Percentiles rank a stretch among this genome's conserved stretches.
These are phyloP conservation scores for Leptographium radiaticola DNA, from an alignment of 2,329 filamentous ascomycete genomes.

Conservation along the genomic window DNA sequence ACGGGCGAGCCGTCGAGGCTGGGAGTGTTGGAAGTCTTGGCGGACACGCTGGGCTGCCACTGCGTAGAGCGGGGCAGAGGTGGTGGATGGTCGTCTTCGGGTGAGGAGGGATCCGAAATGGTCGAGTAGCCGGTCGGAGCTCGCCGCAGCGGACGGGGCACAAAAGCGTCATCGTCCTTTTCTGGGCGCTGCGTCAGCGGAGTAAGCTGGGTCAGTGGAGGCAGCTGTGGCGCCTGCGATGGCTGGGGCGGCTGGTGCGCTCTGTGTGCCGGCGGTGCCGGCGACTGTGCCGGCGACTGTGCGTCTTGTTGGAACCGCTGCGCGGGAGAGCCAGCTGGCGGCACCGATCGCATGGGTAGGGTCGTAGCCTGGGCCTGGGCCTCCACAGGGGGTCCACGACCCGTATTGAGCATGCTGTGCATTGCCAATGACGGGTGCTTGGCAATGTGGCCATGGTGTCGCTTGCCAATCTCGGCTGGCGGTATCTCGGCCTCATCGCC, in stretches of 20 bases:
- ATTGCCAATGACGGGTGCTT: not conserved
- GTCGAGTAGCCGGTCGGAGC: slow-evolving; percentile 43
- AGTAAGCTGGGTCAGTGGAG: too few species aligned
- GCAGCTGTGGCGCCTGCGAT: too few species aligned
- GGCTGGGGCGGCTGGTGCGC: slow-evolving; percentile 25
- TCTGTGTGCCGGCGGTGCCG: not conserved
- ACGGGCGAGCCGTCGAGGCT: slow-evolving; percentile 22
- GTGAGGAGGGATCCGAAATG: slow-evolving; percentile 18
- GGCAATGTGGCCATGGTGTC: slow-evolving; percentile 27
- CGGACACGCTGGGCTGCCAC: slow-evolving; percentile 29
- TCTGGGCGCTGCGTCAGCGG: slow-evolving; percentile 21
- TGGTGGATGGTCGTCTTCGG: slow-evolving; percentile 18
- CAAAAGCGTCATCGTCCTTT: slow-evolving; percentile 24
- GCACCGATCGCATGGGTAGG: slow-evolving; percentile 11
- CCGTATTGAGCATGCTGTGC: not conserved
- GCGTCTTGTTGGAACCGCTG: not conserved
- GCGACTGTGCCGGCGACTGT: not conserved
- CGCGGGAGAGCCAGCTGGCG: slow-evolving; percentile 7
- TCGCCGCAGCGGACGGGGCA: slow-evolving; percentile 39
- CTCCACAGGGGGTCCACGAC: not conserved
- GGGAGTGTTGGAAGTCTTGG: slow-evolving; percentile 17
- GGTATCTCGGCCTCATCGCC: slow-evolving; percentile 74
- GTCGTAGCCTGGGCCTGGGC: not conserved
- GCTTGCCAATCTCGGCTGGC: slow-evolving; percentile 55
- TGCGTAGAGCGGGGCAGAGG: slow-evolving; percentile 24